Evolutionary conservation across 1,139 yeast species (phyloP), one percentile per base, ranked within the genome.

Genomic region (Zygotorulaspora mrakii): DNA sequence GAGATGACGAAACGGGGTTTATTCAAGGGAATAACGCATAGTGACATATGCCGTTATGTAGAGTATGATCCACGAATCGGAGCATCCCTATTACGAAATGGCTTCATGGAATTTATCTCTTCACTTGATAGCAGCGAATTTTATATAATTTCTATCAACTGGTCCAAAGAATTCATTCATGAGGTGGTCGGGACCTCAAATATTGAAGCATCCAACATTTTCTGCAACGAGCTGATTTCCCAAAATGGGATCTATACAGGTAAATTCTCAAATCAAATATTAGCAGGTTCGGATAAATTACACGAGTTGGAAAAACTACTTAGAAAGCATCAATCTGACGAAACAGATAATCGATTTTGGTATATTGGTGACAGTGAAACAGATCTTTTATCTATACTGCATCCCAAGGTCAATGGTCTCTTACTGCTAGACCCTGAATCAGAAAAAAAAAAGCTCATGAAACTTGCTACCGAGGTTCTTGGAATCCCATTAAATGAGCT

Each of bases 361-460:
- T 61, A 55, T 40, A 40, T 59, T 17, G 65, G 65, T 11, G 65
- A 61, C 39, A 61, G 65, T 39, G 60, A 56, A 33, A 54, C 61
- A 2, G 65, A 61, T 39, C 31, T 59, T 17, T 46, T 57, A 14
- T 32, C 57, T 13, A 40, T 58, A 8, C 42, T 61, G 14, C 54
- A 55, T 30, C 61, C 61, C 1, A 34, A 39, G 7, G 50, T 57
- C 1, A 53, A 55, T 37, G 64, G 64, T 8, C 41, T 56, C 6
- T 33, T 58, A 13, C 26, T 58, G 28, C 14, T 55, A 5, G 45
- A 54, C 38, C 58, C 59, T 7, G 39, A 52, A 49, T 43, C 64
- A 52, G 23, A 69, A 20, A 35, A 34, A 11, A 25, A 40, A 16
- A 56, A 55, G 34, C 52, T 53, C 35, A 12, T 23, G 10, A 52